phyloP scores from a whole-genome alignment of 257 asterid genomes.

The Rubia yunnanensis region DNA sequence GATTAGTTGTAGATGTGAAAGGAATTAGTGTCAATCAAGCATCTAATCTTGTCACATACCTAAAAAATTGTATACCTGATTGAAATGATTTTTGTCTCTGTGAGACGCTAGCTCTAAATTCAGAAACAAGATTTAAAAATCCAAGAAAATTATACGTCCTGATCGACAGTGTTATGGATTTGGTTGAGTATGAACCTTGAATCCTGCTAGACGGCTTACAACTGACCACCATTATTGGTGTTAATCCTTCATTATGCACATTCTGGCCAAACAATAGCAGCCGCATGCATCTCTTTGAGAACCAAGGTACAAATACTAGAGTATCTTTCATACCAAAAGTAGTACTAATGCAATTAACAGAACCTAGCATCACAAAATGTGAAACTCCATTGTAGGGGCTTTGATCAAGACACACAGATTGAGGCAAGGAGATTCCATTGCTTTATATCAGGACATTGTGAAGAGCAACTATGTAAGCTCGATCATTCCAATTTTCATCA shows the following conservation, averaged over 20 bases:
- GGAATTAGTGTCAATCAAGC: no score
- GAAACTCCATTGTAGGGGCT: slow-evolving; percentile 18
- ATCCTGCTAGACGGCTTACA: not conserved
- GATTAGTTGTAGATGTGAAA: not conserved
- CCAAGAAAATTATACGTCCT: no score
- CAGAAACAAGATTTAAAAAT: no score
- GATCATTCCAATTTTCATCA: no score
- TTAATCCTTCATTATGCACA: slow-evolving; percentile 16
- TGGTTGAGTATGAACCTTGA: no score
- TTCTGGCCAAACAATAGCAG: slow-evolving; percentile 49
- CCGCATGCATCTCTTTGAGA: slow-evolving; percentile 44
- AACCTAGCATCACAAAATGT: not conserved
- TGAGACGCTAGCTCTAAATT: no score
- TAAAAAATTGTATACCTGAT: no score
- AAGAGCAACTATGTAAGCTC: slow-evolving; percentile 24
- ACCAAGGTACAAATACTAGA: slow-evolving; percentile 25
- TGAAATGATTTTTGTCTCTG: no score
- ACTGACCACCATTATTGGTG: not conserved
- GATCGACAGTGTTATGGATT: no score
- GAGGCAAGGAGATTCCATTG: slow-evolving; percentile 29
- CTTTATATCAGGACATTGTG: slow-evolving; percentile 25
- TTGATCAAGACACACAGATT: slow-evolving; percentile 27
- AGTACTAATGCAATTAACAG: not conserved
- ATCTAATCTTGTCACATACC: no score
- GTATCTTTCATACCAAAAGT: not conserved